Conservation (phyloP, 1,139 yeast species). For the Yamadazyma sp. region DNA sequence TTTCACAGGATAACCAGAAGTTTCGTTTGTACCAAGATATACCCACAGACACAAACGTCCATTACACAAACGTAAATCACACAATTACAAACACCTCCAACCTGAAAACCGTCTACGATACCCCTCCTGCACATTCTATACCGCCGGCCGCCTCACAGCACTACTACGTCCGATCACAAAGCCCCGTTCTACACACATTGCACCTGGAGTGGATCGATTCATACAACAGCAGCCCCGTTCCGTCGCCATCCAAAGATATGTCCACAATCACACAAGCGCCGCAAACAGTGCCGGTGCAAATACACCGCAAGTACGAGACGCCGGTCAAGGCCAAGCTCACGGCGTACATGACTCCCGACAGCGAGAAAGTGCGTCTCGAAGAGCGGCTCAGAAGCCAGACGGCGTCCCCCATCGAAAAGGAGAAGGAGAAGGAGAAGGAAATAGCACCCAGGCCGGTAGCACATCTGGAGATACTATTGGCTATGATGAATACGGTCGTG, state of each 20-base stretch:
- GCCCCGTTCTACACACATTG: slow-evolving; percentile 23
- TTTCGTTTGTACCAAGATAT: neutral
- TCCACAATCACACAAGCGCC: slow-evolving; percentile 16
- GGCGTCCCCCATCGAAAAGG: slow-evolving; percentile 7
- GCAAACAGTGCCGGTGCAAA: slow-evolving; percentile 10
- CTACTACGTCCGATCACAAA: slow-evolving; percentile 8
- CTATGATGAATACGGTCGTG: slow-evolving; percentile 51
- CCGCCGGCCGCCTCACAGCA: neutral
- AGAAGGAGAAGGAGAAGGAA: neutral
- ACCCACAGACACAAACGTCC: neutral
- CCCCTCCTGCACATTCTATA: neutral
- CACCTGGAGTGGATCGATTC: slow-evolving; percentile 43
- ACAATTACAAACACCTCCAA: neutral
- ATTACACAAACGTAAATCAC: neutral
- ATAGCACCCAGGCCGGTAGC: slow-evolving; percentile 11
- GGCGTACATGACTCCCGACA: slow-evolving; percentile 26
- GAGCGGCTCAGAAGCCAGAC: slow-evolving; percentile 14
- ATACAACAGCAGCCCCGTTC: slow-evolving; percentile 24
- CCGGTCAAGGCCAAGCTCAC: slow-evolving; percentile 20
- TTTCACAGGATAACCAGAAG: neutral
- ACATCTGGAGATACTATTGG: slow-evolving; percentile 48
- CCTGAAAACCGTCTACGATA: neutral
- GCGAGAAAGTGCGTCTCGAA: slow-evolving; percentile 7
- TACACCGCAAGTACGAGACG: slow-evolving; percentile 15
- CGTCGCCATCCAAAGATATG: slow-evolving; percentile 23